phyloP scores from a whole-genome alignment of 1,284 basidiomycete species.

The Marasmius tenuissimus region DNA sequence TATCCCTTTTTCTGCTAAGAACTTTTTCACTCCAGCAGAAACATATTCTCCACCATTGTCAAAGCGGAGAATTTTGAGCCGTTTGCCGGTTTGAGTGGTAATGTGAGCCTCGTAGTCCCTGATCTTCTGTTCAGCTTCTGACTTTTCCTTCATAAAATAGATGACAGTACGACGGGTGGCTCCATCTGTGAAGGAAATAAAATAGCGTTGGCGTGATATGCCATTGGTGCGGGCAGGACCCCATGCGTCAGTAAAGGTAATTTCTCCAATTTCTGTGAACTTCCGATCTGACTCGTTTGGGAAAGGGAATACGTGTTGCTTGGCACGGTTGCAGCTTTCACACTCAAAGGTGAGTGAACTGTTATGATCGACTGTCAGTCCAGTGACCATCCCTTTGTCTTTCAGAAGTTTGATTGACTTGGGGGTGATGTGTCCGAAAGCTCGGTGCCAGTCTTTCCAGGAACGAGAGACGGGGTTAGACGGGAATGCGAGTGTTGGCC shows the following conservation, averaged over 20 bases:
- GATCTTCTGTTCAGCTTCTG: conserved; percentile 18
- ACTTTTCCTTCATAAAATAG: conserved; percentile 23
- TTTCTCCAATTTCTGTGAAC: conserved; percentile 21
- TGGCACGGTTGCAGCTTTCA: conserved; percentile 30
- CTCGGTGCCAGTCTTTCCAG: conserved; percentile 34
- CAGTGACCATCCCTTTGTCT: conserved; percentile 22
- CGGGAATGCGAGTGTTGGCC: background rate
- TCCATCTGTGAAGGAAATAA: conserved; percentile 23
- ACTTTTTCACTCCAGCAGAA: conserved; percentile 23
- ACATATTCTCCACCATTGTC: conserved; percentile 26
- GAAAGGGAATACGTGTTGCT: conserved; percentile 24
- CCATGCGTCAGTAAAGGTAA: conserved; percentile 23
- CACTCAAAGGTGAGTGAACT: conserved; percentile 18
- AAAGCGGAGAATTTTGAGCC: conserved; percentile 17
- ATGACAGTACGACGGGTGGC: conserved; percentile 14
- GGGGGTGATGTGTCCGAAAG: conserved; percentile 31
- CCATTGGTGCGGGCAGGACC: conserved; percentile 19
- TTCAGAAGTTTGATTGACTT: conserved; percentile 20
- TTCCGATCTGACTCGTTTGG: conserved; percentile 17
- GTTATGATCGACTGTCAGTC: conserved; percentile 24
- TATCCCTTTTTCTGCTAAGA: too few species aligned
- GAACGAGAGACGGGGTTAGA: conserved; percentile 7
- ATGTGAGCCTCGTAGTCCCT: conserved; percentile 21
- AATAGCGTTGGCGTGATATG: conserved; percentile 11
- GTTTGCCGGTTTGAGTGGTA: conserved; percentile 19